phyloP scores from a whole-genome alignment of 306 rosid genomes.

The Vigna radiata region DNA sequence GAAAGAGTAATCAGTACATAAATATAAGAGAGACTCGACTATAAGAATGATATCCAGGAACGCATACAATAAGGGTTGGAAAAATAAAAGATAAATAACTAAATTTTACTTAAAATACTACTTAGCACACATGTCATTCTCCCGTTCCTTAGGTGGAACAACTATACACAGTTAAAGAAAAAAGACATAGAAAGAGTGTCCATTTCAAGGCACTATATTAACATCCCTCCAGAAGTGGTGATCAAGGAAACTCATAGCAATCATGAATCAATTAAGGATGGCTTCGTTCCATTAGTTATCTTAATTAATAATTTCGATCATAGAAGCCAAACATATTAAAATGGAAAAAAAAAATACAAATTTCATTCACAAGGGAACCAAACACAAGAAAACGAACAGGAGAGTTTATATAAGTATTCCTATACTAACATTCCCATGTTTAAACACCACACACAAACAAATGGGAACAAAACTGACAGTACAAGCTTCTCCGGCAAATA shows the following conservation, averaged over 20 bases:
- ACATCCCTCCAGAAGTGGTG: background rate
- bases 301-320: background rate
- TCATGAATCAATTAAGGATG: background rate
- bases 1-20: background rate
- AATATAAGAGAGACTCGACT: conserved; percentile 14
- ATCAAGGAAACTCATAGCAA: background rate
- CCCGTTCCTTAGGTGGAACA: background rate
- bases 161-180: background rate
- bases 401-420: background rate
- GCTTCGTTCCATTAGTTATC: background rate
- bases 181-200: background rate
- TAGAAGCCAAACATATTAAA: background rate
- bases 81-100: conserved; percentile 3
- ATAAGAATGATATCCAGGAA: conserved; percentile 19
- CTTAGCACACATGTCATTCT: conserved; percentile 3
- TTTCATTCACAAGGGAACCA: background rate
- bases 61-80: background rate
- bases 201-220: too few relatives aligned
- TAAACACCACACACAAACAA: background rate
- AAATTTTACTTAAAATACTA: background rate
- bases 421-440: background rate
- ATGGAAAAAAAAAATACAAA: background rate
- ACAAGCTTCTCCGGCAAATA: conserved; percentile 21
- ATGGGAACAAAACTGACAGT: background rate
- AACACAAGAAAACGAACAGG: background rate